Evolutionary conservation across 1,284 basidiomycete genomes (phyloP), one percentile per base, ranked within the genome.

Genomic region (Singerocomus inundabilis): DNA sequence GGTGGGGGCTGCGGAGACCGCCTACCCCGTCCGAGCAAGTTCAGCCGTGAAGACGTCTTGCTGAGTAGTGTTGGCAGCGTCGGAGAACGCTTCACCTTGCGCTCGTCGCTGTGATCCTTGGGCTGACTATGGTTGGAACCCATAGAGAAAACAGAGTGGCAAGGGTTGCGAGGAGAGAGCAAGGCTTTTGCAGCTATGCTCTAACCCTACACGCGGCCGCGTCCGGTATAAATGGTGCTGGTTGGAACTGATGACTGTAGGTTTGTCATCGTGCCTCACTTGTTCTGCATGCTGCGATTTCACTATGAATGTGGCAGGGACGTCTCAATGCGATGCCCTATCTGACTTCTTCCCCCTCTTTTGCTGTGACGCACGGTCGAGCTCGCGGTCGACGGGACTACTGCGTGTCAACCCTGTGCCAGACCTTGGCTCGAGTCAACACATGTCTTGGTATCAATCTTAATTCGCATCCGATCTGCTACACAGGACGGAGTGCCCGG

Each of bases 1-100:
- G 66, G 32, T 39, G 63, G 62, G 0, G 58, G 56, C 26, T 66
- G 66, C 16, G 67, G 67, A 24, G 64, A 60, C 38, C 61, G 64
- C 46, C 32, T 68, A 0, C 64, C 57, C 36, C 69, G 37, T 5
- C 53, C 38, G 15, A 70, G 57, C 40, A 68, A 42, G 50, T 61
- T 63, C 31, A 70, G 46, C 16, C 64, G 56, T 10, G 63, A 63
- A 24, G 68, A 34, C 0, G 56, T 38, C 52, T 66, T 70, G 52
- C 54, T 52, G 16, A 67, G 44, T 36, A 66, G 44, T 39, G 63
- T 55, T 18, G 54, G 38, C 46, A 67, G 44, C 36, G 66, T 60
- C 34, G 43, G 44, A 28, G 64, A 62, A 3, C 62, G 66, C 45
- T 53, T 70, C 15, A n/a, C 21, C 31, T 48, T 63, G 42, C 37